phyloP scores from a whole-genome alignment of 768 basidiomycete genomes.

The Mycena alexandri region DNA sequence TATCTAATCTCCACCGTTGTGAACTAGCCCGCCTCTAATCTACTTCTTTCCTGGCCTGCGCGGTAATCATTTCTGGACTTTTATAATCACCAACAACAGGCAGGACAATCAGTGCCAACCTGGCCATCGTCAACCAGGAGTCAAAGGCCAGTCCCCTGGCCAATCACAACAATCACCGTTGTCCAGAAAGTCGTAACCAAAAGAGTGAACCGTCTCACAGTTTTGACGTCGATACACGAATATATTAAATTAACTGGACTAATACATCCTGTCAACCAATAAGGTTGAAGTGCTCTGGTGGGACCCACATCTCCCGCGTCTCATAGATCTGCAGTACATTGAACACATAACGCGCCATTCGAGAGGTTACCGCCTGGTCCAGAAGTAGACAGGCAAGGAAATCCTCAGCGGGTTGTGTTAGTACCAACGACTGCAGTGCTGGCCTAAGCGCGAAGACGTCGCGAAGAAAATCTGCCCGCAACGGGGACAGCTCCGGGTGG shows the following conservation, averaged over 20 bases:
- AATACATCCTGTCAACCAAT: too few species aligned
- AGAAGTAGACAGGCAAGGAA: constrained; percentile 14
- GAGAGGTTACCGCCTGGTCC: background rate
- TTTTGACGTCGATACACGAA: background rate
- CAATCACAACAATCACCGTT: constrained; percentile 3
- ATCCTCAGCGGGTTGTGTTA: background rate
- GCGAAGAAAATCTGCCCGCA: constrained; percentile 13
- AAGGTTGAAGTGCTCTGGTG: constrained; percentile 15
- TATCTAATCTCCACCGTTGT: too few species aligned
- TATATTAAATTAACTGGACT: background rate
- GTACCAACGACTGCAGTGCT: background rate
- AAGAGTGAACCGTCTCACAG: constrained; percentile 9
- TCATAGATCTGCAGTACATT: constrained; percentile 2
- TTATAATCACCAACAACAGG: too few species aligned
- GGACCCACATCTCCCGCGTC: constrained; percentile 14
- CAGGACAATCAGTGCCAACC: too few species aligned
- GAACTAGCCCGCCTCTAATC: too few species aligned
- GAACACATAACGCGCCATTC: background rate
- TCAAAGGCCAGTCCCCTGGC: too few species aligned
- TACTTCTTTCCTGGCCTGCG: too few species aligned
- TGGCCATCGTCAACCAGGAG: too few species aligned
- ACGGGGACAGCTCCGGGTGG: too few species aligned
- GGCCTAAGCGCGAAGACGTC: background rate
- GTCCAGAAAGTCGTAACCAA: constrained; percentile 5
- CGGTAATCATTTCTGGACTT: too few species aligned